These are phyloP conservation scores for Elsinoe australis DNA, from an alignment of 2,329 filamentous ascomycete genomes.

Conservation along the genomic window DNA sequence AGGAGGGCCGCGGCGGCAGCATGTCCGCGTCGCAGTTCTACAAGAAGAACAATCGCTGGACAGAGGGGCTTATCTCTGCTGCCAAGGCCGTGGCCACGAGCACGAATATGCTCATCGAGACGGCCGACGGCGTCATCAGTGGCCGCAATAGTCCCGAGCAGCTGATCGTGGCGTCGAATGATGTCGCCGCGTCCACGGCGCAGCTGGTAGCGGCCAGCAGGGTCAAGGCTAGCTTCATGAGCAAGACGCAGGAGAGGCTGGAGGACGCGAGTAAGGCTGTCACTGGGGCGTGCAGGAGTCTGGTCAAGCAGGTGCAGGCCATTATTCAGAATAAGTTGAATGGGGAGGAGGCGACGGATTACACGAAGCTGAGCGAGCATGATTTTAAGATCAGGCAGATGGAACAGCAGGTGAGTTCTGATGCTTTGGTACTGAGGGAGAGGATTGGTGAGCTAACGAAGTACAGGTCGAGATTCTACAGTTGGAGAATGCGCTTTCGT, in stretches of 20 bases:
- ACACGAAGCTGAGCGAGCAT: conserved; percentile 76
- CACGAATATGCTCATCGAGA: conserved; percentile 95
- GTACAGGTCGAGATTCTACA: conserved; percentile 89
- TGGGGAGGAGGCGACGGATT: conserved; percentile 74
- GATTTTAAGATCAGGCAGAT: conserved; percentile 99
- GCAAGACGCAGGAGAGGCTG: conserved; percentile 85
- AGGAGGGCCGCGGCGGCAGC: conserved; percentile 78
- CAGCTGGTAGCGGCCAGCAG: conserved; percentile 92
- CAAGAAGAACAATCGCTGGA: conserved; percentile 99
- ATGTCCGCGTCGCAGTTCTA: conserved; percentile 84
- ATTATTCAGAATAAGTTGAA: conserved; percentile 85
- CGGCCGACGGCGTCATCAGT: conserved; percentile 88
- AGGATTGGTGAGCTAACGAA: neutral
- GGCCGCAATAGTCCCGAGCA: conserved; percentile 91
- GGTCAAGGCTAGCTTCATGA: conserved; percentile 98
- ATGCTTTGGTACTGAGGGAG: neutral
- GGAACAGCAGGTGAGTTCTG: conserved; percentile 83
- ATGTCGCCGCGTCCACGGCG: conserved; percentile 90
- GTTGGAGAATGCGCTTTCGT: conserved; percentile 75
- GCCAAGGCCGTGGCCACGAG: conserved; percentile 91
- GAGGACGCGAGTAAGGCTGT: conserved; percentile 91
- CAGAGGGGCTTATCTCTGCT: conserved; percentile 91
- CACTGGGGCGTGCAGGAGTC: conserved; percentile 72
- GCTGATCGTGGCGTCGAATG: conserved; percentile 94
- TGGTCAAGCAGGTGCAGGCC: conserved; percentile 87